Evolutionary conservation across 345 rosid species (phyloP).

Genomic region (Acer campestre): DNA sequence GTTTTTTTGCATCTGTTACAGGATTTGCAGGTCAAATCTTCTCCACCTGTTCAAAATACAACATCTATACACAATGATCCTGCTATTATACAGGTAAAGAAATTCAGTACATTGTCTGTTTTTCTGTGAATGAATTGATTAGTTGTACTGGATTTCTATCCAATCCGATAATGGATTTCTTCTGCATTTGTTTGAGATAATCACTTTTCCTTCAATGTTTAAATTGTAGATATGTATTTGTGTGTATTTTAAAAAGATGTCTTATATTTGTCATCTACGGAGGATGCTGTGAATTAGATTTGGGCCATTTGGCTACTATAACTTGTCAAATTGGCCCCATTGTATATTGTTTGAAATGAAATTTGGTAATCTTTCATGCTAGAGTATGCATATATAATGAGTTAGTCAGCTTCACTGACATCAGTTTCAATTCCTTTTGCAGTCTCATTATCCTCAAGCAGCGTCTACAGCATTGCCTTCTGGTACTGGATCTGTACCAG

Average conservation of each 20-base stretch:
- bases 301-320: background rate
- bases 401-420: background rate
- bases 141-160: background rate
- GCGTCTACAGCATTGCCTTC: slow-evolving; percentile 36
- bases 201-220: background rate
- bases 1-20: slow-evolving; percentile 12
- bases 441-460: slow-evolving; percentile 46
- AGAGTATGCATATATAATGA: background rate
- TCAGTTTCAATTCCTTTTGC: slow-evolving; percentile 19
- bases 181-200: background rate
- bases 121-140: background rate
- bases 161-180: background rate
- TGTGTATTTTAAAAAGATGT: background rate
- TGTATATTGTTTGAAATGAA: background rate
- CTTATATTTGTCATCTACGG: background rate
- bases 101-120: slow-evolving; percentile 1
- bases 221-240: background rate
- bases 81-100: slow-evolving; percentile 40
- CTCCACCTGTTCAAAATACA: slow-evolving; percentile 36
- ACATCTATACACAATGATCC: slow-evolving; percentile 35
- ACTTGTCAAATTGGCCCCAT: background rate
- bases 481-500: slow-evolving; percentile 31
- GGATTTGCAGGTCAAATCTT: slow-evolving; percentile 46
- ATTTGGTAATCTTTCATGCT: background rate
- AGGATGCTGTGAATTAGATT: background rate